phyloP scores from a whole-genome alignment of 805 yeast species.

The Candida krabiensis region DNA sequence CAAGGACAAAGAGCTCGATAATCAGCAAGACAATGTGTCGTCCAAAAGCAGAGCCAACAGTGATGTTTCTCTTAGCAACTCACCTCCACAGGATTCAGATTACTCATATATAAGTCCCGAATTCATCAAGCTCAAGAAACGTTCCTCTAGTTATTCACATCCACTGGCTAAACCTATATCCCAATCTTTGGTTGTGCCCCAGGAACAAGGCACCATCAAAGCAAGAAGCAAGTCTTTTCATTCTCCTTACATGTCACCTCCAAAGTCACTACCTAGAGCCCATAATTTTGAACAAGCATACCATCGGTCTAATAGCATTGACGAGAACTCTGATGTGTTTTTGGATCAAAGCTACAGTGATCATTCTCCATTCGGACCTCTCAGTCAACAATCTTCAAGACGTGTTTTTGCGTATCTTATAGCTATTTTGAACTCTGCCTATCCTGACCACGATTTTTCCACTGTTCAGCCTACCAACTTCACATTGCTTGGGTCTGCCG shows the following conservation, averaged over 20 bases:
- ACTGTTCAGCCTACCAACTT: slow-evolving; percentile 79
- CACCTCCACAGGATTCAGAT: slow-evolving; percentile 11
- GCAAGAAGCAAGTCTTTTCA: slow-evolving; percentile 32
- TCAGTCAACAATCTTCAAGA: slow-evolving; percentile 80
- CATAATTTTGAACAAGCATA: slow-evolving; percentile 6
- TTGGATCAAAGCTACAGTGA: slow-evolving; percentile 7
- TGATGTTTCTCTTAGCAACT: slow-evolving; percentile 17
- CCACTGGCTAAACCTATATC: slow-evolving; percentile 19
- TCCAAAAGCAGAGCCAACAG: slow-evolving; percentile 22
- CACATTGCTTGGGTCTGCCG: slow-evolving; percentile 49
- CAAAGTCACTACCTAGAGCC: slow-evolving; percentile 23
- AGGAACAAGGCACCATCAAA: slow-evolving; percentile 13
- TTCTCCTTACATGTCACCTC: slow-evolving; percentile 26
- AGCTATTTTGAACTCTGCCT: slow-evolving; percentile 86
- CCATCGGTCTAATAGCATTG: neutral
- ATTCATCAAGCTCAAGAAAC: slow-evolving; percentile 31
- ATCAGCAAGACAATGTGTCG: slow-evolving; percentile 3
- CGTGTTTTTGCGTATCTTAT: slow-evolving; percentile 88
- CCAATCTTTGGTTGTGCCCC: slow-evolving; percentile 9
- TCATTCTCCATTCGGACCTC: slow-evolving; percentile 84
- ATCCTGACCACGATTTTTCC: slow-evolving; percentile 95
- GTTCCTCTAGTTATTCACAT: slow-evolving; percentile 34
- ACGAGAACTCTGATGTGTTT: slow-evolving; percentile 2
- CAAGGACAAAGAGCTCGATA: slow-evolving; percentile 8
- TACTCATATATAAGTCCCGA: slow-evolving; percentile 27